Evolutionary conservation across 176 grass and related monocot species (phyloP).

Genomic region (Triticum turgidum): DNA sequence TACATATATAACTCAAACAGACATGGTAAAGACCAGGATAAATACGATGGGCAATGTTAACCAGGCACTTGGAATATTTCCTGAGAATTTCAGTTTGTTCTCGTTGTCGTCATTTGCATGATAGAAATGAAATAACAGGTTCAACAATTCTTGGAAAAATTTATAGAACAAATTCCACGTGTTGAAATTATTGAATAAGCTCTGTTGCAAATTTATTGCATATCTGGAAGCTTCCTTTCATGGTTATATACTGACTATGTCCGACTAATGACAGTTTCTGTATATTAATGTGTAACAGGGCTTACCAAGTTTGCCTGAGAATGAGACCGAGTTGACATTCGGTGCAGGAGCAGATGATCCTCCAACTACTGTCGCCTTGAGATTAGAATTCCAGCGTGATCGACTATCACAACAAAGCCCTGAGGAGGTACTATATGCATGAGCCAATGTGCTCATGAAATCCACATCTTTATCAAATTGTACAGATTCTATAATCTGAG

Average conservation of each 20-base stretch:
- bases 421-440: conserved; percentile 47
- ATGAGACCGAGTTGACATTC: conserved; percentile 37
- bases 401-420: conserved; percentile 60
- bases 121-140: neutral
- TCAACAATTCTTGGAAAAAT: neutral
- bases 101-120: neutral
- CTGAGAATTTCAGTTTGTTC: neutral
- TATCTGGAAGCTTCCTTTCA: neutral
- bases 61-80: neutral
- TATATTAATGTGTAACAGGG: conserved; percentile 48
- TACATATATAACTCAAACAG: neutral
- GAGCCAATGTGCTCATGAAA: neutral
- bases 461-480: neutral
- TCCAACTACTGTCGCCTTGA: conserved; percentile 49
- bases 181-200: neutral
- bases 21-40: neutral
- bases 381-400: conserved; percentile 52
- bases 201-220: neutral
- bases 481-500: neutral
- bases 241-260: neutral
- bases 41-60: neutral
- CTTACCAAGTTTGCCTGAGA: conserved; percentile 49
- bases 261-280: neutral
- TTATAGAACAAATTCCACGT: neutral
- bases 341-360: conserved; percentile 36